Percentiles rank a stretch among this genome's conserved stretches.
These are phyloP conservation scores for Mrakia frigida DNA, from an alignment of 768 basidiomycete species.

Conservation along the genomic window DNA sequence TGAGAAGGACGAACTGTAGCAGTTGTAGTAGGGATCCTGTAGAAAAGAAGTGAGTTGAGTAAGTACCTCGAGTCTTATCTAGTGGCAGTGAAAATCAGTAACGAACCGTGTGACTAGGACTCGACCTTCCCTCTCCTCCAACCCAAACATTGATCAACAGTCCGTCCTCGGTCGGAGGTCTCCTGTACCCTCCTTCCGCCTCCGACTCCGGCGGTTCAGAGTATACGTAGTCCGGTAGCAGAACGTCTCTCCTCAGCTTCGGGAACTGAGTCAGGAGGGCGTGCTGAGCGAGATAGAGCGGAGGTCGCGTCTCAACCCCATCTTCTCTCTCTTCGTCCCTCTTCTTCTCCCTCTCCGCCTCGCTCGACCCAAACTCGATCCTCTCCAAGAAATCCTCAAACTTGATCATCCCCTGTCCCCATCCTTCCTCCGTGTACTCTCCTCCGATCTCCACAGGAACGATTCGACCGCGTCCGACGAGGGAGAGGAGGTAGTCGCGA, in stretches of 20 bases:
- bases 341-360: neutral
- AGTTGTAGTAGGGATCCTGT: slow-evolving; percentile 90
- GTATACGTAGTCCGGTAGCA: slow-evolving; percentile 82
- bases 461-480: slow-evolving; percentile 72
- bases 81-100: no score
- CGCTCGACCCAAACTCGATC: slow-evolving; percentile 41
- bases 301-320: slow-evolving; percentile 36
- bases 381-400: slow-evolving; percentile 69
- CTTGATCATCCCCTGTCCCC: slow-evolving; percentile 71
- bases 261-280: slow-evolving; percentile 81
- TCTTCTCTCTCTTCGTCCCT: neutral
- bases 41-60: slow-evolving; percentile 25
- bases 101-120: slow-evolving; percentile 83
- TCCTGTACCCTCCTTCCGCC: slow-evolving; percentile 49
- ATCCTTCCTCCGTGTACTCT: slow-evolving; percentile 72
- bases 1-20: slow-evolving; percentile 58
- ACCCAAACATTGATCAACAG: slow-evolving; percentile 43
- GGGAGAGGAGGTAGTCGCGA: slow-evolving; percentile 64
- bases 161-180: slow-evolving; percentile 56
- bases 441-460: slow-evolving; percentile 86
- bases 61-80: no score
- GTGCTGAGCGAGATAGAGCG: slow-evolving; percentile 85
- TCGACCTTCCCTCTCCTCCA: slow-evolving; percentile 53
- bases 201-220: slow-evolving; percentile 52
- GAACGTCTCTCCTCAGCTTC: slow-evolving; percentile 63